Percentiles rank a stretch among this genome's conserved stretches.
phyloP scores from a whole-genome alignment of 2,329 filamentous ascomycete species.

The Penicillium sp. region DNA sequence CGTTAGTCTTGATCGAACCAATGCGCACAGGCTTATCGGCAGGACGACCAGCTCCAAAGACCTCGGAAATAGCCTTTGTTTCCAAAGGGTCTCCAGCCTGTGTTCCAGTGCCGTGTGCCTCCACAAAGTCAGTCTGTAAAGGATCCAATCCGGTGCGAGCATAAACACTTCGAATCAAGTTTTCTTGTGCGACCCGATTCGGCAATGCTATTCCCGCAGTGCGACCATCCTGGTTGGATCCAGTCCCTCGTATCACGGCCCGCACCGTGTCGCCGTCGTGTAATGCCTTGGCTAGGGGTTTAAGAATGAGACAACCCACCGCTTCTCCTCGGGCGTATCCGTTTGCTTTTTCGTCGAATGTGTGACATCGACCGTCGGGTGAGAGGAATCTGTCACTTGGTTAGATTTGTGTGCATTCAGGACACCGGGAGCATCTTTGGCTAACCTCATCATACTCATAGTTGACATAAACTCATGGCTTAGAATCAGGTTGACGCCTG shows the following conservation, averaged over 20 bases:
- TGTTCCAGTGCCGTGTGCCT: slow-evolving; percentile 35
- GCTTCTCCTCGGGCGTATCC: slow-evolving; percentile 54
- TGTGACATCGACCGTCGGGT: slow-evolving; percentile 31
- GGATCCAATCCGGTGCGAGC: slow-evolving; percentile 23
- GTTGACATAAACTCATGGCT: slow-evolving; percentile 32
- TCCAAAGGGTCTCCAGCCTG: slow-evolving; percentile 34
- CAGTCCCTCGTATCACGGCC: slow-evolving; percentile 45
- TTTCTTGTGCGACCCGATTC: slow-evolving; percentile 34
- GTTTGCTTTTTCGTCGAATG: slow-evolving; percentile 43
- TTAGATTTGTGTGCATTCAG: background rate
- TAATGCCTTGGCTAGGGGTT: slow-evolving; percentile 45
- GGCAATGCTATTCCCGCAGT: slow-evolving; percentile 50
- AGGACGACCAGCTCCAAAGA: slow-evolving; percentile 20
- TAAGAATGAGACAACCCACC: slow-evolving; percentile 44
- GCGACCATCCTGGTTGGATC: slow-evolving; percentile 49
- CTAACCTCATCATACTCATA: slow-evolving; percentile 24
- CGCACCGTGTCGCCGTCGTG: slow-evolving; percentile 46
- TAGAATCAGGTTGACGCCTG: slow-evolving; percentile 28
- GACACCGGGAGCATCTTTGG: background rate
- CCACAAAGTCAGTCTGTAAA: slow-evolving; percentile 23
- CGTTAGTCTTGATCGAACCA: slow-evolving; percentile 26
- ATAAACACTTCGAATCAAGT: slow-evolving; percentile 34
- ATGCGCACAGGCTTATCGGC: slow-evolving; percentile 20
- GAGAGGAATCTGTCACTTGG: slow-evolving; percentile 24
- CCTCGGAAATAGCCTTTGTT: slow-evolving; percentile 22